Conservation (phyloP, 2,329 filamentous ascomycete genomes). For the Penicillium sp. region DNA sequence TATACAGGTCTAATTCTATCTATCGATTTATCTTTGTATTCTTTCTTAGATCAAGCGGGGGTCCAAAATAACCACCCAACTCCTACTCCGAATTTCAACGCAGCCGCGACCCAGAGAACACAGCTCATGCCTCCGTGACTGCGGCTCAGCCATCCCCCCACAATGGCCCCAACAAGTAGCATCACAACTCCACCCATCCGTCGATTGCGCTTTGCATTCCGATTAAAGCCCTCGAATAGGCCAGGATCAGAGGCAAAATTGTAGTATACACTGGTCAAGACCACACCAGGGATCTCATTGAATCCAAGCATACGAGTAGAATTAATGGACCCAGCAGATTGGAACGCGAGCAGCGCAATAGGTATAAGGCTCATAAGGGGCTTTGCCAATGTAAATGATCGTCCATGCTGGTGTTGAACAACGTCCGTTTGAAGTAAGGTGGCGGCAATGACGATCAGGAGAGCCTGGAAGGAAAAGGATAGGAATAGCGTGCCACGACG, state of each 20-base stretch:
- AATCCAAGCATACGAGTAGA: background rate
- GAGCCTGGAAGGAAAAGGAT: background rate
- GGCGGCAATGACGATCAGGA: background rate
- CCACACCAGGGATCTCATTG: background rate
- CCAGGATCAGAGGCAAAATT: background rate
- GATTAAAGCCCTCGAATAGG: background rate
- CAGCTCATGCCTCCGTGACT: background rate
- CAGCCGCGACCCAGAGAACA: background rate
- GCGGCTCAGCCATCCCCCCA: background rate
- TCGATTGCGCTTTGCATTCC: background rate
- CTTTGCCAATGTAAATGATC: background rate
- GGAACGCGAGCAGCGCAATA: background rate
- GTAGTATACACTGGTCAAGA: background rate
- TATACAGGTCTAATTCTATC: background rate
- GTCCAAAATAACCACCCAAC: background rate
- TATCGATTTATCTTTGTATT: background rate
- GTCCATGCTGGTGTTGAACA: background rate
- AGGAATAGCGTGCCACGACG: background rate
- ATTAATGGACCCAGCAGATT: background rate
- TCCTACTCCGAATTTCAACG: background rate
- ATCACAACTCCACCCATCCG: background rate
- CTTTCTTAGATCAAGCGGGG: background rate
- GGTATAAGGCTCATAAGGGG: background rate
- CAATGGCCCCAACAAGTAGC: background rate
- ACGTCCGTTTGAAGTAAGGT: background rate